Base-by-base conservation (phyloP, 2,329 filamentous ascomycete species). In the Chrysosphaeria jannelii region DNA sequence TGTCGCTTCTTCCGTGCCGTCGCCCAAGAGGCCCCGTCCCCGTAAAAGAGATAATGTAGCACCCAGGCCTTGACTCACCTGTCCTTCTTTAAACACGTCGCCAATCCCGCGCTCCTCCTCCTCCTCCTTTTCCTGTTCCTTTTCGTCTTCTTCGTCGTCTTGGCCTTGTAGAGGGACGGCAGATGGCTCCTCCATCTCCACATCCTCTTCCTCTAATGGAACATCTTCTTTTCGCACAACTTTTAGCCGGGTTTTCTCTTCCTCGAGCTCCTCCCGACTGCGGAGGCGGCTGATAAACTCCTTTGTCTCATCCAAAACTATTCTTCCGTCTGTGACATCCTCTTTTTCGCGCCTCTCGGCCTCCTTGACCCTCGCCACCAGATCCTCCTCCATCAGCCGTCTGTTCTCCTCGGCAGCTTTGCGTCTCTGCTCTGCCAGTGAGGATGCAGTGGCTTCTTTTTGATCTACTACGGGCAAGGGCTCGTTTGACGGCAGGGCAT, bases 291-390 rank as follows among this genome's bases (percentile, higher is more conserved):
- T 70, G 14, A 97, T 71, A 35, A 97, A 97, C 35, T 90, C 79
- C 0, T 78, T 78, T 1, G 81, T 90, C 39, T 91, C 85, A 29
- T 91, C 81, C 27, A 97, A 79, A n/a, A 91, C 59, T 2, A 97
- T 50, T 2, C 78, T 81, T 14, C 45, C 47, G 16, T n/a, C 16
- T 10, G 74, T 79, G 29, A 97, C 53, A 33, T 93, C 85, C 38
- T 85, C 76, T 51, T 89, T 90, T 25, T 81, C 65, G 46, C 88
- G 91, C 47, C 90, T 93, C 23, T 97, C 51, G 0, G 75, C 78
- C 23, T 63, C 66, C n/a, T n/a, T n/a, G n/a, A n/a, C n/a, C n/a
- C n/a, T n/a, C n/a, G n/a, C n/a, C n/a, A n/a, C n/a, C n/a, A n/a
- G n/a, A n/a, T n/a, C n/a, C n/a, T n/a, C n/a, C n/a, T n/a, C n/a